A percentile compares a stretch with the other conserved stretches of the same genome.
Conservation (phyloP, 129 eudicot genomes). For the Dittrichia graveolens region DNA sequence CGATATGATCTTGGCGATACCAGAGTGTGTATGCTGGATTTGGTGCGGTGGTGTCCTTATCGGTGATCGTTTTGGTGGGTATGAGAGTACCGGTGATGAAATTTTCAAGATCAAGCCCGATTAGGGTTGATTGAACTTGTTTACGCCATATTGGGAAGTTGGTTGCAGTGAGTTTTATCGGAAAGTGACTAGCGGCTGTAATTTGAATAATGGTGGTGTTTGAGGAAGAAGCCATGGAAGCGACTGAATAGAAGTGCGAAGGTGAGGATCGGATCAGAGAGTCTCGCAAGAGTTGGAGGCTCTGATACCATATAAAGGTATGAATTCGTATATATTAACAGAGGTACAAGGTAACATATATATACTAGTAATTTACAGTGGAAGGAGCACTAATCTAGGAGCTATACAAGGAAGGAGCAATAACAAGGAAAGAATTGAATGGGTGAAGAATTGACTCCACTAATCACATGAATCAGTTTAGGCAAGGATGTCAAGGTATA, state of each 20-base stretch:
- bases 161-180: not conserved
- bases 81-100: not conserved
- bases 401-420: not conserved
- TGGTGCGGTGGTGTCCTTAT: no score
- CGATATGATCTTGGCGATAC: not conserved
- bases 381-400: not conserved
- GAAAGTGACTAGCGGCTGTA: not conserved
- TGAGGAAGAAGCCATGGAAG: no score
- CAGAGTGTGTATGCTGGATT: not conserved
- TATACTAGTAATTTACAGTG: not conserved
- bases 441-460: not conserved
- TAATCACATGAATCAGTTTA: no score
- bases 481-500: not conserved
- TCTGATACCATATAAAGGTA: not conserved
- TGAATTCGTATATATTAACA: not conserved
- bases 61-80: not conserved
- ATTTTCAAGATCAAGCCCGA: not conserved
- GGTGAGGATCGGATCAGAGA: no score
- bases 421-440: no score
- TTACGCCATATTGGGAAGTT: not conserved
- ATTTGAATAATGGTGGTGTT: not conserved
- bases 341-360: not conserved
- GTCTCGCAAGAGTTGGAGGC: no score
- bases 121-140: no score
- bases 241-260: no score